Percentiles rank a stretch among this genome's conserved stretches.
phyloP scores from a whole-genome alignment of 1,284 basidiomycete species.

The Cryptococcus deneoformans region DNA sequence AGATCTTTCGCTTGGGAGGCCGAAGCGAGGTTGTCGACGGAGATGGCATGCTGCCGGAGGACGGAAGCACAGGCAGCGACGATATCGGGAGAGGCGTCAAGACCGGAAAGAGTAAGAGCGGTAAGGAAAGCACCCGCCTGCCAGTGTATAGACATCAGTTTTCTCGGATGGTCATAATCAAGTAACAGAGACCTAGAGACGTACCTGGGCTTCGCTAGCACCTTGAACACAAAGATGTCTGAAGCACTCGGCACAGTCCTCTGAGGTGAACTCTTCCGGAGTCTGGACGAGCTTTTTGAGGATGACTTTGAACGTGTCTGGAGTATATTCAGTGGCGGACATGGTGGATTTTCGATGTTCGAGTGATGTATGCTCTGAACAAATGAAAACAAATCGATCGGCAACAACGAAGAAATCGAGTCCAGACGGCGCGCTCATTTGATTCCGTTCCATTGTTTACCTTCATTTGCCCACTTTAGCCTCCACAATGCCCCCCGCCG shows the following conservation, averaged over 20 bases:
- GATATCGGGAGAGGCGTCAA: slow-evolving; percentile 70
- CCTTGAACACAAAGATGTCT: slow-evolving; percentile 70
- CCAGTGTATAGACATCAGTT: background rate
- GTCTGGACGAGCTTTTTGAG: slow-evolving; percentile 72
- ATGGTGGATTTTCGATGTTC: no score
- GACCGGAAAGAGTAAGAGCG: slow-evolving; percentile 69
- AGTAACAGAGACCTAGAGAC: slow-evolving; percentile 1
- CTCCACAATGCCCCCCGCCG: no score
- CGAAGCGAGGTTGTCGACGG: slow-evolving; percentile 51
- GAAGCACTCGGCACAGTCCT: slow-evolving; percentile 67
- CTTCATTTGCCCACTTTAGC: no score
- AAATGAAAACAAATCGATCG: no score
- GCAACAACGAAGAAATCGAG: no score
- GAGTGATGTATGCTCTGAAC: no score
- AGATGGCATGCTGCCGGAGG: slow-evolving; percentile 63
- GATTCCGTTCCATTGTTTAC: no score
- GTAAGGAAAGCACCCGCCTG: slow-evolving; percentile 79
- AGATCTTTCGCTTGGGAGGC: slow-evolving; percentile 13
- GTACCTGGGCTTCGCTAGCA: slow-evolving; percentile 54
- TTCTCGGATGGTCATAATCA: background rate
- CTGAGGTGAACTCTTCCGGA: slow-evolving; percentile 68
- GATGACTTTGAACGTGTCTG: slow-evolving; percentile 69
- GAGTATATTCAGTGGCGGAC: slow-evolving; percentile 31
- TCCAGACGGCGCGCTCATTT: no score
- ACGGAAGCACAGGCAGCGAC: slow-evolving; percentile 73